Conservation (phyloP, 805 yeast species). For the Zygoascus ofunaensis region DNA sequence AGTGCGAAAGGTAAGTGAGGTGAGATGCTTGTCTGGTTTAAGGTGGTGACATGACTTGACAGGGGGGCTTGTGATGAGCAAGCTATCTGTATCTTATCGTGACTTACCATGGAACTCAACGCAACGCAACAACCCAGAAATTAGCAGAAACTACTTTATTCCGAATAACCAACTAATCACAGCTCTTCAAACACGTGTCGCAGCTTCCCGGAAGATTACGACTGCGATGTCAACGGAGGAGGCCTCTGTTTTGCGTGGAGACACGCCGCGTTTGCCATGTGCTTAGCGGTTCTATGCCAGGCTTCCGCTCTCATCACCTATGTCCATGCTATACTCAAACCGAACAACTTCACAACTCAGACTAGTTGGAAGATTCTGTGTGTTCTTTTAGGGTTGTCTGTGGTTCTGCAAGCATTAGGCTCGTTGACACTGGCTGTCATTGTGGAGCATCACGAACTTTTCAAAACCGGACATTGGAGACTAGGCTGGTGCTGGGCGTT, state of each 20-base stretch:
- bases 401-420: constrained; percentile 5
- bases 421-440: constrained; percentile 10
- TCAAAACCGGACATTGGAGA: constrained; percentile 19
- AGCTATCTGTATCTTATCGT: too few species aligned
- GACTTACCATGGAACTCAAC: too few species aligned
- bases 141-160: too few species aligned
- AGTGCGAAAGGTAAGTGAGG: constrained; percentile 6
- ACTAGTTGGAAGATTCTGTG: constrained; percentile 14
- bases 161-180: too few species aligned
- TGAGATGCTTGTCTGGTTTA: too few species aligned
- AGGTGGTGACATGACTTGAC: too few species aligned
- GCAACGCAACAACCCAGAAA: too few species aligned
- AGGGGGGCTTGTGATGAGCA: too few species aligned
- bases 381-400: constrained; percentile 4
- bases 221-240: constrained; percentile 13
- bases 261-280: constrained; percentile 21
- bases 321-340: constrained; percentile 3
- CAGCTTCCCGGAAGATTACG: constrained; percentile 18
- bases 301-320: constrained; percentile 19
- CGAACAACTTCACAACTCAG: constrained; percentile 10
- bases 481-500: constrained; percentile 18
- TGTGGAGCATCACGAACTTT: constrained; percentile 12
- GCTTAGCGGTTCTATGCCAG: constrained; percentile 20
- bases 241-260: constrained; percentile 25
- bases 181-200: constrained; percentile 4